Conservation (phyloP, 2,329 filamentous ascomycete genomes). For the Cylindrodendrum hubeiense region DNA sequence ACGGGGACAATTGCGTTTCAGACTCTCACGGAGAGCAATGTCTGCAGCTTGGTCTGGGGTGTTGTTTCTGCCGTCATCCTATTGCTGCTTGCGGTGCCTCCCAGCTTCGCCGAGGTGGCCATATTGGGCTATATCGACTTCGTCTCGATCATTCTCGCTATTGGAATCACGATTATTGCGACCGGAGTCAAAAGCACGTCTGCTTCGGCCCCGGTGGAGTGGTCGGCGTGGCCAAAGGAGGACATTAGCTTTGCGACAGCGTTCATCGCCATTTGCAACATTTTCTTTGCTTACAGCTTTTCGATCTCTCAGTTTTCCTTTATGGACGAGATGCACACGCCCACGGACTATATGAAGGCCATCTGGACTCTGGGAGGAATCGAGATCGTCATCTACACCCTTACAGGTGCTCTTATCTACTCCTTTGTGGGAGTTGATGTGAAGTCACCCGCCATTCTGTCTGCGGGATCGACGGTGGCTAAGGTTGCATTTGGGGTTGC, state of each 20-base stretch:
- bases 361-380: constrained; percentile 68
- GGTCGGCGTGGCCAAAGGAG: constrained; percentile 52
- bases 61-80: constrained; percentile 53
- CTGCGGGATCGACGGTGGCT: constrained; percentile 64
- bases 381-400: constrained; percentile 71
- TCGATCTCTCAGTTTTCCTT: constrained; percentile 57
- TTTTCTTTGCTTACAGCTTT: constrained; percentile 73
- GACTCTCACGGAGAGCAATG: constrained; percentile 66
- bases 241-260: constrained; percentile 60
- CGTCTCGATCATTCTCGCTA: constrained; percentile 58
- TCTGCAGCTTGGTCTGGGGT: constrained; percentile 53
- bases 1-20: constrained; percentile 75
- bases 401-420: constrained; percentile 74
- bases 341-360: constrained; percentile 57
- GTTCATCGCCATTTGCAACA: constrained; percentile 71
- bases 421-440: constrained; percentile 71
- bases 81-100: constrained; percentile 53
- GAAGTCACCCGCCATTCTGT: constrained; percentile 72
- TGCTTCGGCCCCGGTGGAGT: constrained; percentile 32
- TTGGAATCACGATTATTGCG: constrained; percentile 72
- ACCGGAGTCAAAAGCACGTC: constrained; percentile 59
- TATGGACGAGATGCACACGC: constrained; percentile 60
- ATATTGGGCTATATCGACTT: constrained; percentile 46
- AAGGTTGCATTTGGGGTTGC: constrained; percentile 76
- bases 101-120: constrained; percentile 55